Evolutionary conservation across 306 rosid species (phyloP).

Genomic region (Rosa lucieae): DNA sequence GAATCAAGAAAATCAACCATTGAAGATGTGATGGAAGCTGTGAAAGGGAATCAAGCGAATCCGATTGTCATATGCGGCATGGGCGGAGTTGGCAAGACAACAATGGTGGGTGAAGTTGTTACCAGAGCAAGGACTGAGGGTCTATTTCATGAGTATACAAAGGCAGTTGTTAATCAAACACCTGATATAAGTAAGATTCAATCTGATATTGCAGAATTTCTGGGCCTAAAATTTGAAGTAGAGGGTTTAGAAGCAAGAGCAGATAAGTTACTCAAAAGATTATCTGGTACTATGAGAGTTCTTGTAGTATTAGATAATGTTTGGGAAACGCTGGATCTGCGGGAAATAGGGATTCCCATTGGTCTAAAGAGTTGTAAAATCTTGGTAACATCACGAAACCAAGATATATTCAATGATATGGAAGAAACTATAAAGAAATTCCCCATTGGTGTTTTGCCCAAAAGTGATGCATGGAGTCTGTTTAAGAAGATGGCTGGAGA

Average conservation of each 20-base stretch:
- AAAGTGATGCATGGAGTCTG: neutral
- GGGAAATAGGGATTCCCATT: neutral
- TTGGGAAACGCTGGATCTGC: neutral
- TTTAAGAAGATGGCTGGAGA: neutral
- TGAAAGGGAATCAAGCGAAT: neutral
- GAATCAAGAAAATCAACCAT: neutral
- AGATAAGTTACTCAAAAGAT: neutral
- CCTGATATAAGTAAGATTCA: neutral
- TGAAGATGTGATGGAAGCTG: neutral
- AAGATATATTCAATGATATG: neutral
- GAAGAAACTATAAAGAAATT: no score
- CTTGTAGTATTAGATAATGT: neutral
- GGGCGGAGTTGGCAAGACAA: no score
- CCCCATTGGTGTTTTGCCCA: no score
- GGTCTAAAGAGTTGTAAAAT: neutral
- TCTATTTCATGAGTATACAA: neutral
- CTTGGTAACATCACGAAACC: neutral
- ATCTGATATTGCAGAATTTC: neutral
- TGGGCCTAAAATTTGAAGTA: neutral
- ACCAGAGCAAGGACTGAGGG: neutral
- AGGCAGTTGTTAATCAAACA: neutral
- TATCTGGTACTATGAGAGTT: neutral
- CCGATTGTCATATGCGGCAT: neutral
- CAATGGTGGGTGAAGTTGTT: neutral
- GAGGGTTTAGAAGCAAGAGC: neutral